phyloP scores from a whole-genome alignment of 1,139 yeast species.

The Debaryomyces nepalensis region DNA sequence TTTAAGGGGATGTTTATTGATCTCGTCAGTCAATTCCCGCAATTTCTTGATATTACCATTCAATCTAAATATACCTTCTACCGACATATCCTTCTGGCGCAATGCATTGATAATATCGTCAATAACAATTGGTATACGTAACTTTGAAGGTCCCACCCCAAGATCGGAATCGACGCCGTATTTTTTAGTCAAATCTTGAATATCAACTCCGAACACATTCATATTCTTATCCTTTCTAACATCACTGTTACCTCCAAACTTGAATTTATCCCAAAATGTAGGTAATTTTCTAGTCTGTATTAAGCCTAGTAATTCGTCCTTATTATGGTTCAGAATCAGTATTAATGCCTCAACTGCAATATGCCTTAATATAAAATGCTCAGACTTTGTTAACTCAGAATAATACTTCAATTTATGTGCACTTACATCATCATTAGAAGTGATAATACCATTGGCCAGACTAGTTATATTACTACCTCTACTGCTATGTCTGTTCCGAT shows the following conservation, averaged over 20 bases:
- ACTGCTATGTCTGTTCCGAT: conserved; percentile 1
- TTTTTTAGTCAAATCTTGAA: conserved; percentile 69
- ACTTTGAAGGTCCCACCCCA: conserved; percentile 83
- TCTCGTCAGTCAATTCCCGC: conserved; percentile 72
- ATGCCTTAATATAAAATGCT: conserved; percentile 67
- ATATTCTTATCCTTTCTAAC: conserved; percentile 32
- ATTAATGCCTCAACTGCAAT: conserved; percentile 69
- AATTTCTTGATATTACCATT: conserved; percentile 92
- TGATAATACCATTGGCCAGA: conserved; percentile 8
- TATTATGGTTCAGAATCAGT: conserved; percentile 41
- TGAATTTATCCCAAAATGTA: conserved; percentile 78
- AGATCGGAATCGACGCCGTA: conserved; percentile 87
- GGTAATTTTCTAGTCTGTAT: conserved; percentile 61
- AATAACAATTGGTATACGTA: conserved; percentile 81
- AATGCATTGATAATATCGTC: conserved; percentile 86
- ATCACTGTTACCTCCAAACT: conserved; percentile 38
- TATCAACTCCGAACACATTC: conserved; percentile 78
- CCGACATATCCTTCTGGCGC: conserved; percentile 92
- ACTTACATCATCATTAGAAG: conserved; percentile 6
- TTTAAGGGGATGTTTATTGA: conserved; percentile 74
- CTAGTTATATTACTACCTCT: conserved; percentile 12
- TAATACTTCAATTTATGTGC: conserved; percentile 51
- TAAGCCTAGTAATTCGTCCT: conserved; percentile 57
- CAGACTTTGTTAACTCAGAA: conserved; percentile 69
- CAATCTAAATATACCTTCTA: conserved; percentile 94